Evolutionary conservation across 208 protist species (phyloP), one percentile per base, ranked within the genome.

Genomic region (Willaertia magna): DNA sequence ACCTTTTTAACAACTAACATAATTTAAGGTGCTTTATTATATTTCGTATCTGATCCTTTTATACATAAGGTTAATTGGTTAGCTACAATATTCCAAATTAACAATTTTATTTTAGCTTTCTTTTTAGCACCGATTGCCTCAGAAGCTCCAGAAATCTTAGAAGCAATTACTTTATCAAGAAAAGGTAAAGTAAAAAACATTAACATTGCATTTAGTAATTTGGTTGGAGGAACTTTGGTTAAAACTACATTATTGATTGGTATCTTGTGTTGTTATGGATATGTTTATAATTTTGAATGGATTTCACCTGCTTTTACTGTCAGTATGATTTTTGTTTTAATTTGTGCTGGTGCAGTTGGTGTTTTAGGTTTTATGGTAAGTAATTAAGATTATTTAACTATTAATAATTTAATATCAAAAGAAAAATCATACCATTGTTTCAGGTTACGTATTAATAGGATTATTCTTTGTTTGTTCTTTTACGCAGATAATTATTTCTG

Each of bases 141-240:
- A 40, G 88, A 90, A 67, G 89, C 89, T 46, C 90, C 90, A 43
- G 90, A 92, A 51, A 92, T 92, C 84, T 75, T 92, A 22, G 89
- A 92, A 75, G 81, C 51, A 51, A 89, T 92, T 20, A 88, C 86
- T 40, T 67, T 92, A n/a, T 89, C 88, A 16, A 49, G 90, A 49
- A 91, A 92, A 86, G 90, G 90, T 39, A 86, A 91, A 47, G 22
- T 59, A 9, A 86, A 90, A 85, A 88, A 49, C 51, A 92, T 92
- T 48, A 92, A 92, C 22, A 89, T 92, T 40, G 90, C 90, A 11
- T 90, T 89, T 55, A 88, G 84, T 51, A 92, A 92, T 75, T 76
- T 92, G 6, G 86, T 92, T 43, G 90, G 90, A 55, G 90, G 90
- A 74, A 92, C 90, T 7, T 76, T 92, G 12, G 86, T 89, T 3